Conservation (phyloP, 2,329 filamentous ascomycete genomes). For the Emergomyces orientalis region DNA sequence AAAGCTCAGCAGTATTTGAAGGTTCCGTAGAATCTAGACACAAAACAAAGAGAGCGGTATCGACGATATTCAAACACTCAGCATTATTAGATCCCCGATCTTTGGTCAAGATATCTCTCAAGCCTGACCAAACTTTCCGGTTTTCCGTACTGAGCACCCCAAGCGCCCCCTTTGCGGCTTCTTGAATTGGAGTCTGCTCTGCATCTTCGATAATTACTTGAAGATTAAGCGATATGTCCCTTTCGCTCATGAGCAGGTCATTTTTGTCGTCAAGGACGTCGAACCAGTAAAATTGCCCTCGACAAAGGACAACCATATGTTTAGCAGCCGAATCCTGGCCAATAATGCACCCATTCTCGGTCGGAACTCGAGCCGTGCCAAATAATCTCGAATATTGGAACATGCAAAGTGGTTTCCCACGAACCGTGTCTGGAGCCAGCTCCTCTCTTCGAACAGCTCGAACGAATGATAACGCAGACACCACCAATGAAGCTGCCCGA, state of each 20-base stretch:
- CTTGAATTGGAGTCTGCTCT: constrained; percentile 76
- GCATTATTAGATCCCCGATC: constrained; percentile 89
- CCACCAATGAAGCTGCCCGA: constrained; percentile 79
- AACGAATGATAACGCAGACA: constrained; percentile 86
- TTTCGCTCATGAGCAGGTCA: constrained; percentile 94
- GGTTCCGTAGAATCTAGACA: constrained; percentile 92
- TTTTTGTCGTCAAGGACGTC: constrained; percentile 91
- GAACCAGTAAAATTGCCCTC: constrained; percentile 98
- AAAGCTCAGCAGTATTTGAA: constrained; percentile 68
- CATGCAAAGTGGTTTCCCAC: constrained; percentile 85
- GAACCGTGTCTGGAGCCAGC: constrained; percentile 75
- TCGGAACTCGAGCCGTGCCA: constrained; percentile 87
- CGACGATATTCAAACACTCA: constrained; percentile 89
- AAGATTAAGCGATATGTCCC: constrained; percentile 82
- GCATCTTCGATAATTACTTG: constrained; percentile 90
- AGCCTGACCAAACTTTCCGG: constrained; percentile 86
- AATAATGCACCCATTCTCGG: constrained; percentile 89
- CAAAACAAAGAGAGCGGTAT: constrained; percentile 84
- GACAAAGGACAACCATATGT: constrained; percentile 85
- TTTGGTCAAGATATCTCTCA: constrained; percentile 76
- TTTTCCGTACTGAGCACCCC: constrained; percentile 95
- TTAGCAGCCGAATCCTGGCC: constrained; percentile 89
- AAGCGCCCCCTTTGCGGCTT: constrained; percentile 87
- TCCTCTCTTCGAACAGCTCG: constrained; percentile 88
- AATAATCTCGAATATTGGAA: constrained; percentile 95